Percentiles rank a stretch among this genome's conserved stretches.
phyloP scores from a whole-genome alignment of 2,329 filamentous ascomycete genomes.

The Endoconidiophora polonica region DNA sequence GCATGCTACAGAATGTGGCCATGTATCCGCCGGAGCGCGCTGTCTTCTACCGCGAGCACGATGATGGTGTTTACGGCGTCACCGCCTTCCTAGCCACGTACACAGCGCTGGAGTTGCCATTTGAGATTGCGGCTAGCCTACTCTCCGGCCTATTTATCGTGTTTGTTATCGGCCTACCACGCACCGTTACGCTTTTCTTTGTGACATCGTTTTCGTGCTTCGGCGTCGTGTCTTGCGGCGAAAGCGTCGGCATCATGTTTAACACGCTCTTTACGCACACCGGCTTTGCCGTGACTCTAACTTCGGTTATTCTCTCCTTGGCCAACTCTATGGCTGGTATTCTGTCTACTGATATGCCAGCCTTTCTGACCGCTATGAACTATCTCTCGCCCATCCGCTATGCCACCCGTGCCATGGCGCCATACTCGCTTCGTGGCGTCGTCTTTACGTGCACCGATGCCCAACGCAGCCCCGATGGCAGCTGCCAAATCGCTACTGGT shows the following conservation, averaged over 20 bases:
- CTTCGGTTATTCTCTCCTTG: constrained; percentile 51
- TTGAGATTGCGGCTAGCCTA: constrained; percentile 48
- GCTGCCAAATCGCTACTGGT: constrained; percentile 48
- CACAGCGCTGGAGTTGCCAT: constrained; percentile 52
- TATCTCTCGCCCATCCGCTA: constrained; percentile 59
- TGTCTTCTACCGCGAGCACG: constrained; percentile 62
- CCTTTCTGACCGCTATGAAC: constrained; percentile 50
- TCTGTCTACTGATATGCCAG: constrained; percentile 52
- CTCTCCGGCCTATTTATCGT: constrained; percentile 48
- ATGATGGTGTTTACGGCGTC: constrained; percentile 54
- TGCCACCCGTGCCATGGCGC: constrained; percentile 46
- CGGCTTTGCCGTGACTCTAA: constrained; percentile 60
- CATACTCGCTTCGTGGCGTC: constrained; percentile 44
- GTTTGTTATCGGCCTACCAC: constrained; percentile 48
- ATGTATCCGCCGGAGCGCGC: constrained; percentile 56
- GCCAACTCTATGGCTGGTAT: constrained; percentile 56
- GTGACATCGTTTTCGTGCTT: constrained; percentile 52
- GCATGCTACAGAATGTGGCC: constrained; percentile 66
- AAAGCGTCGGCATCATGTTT: constrained; percentile 64
- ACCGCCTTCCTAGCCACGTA: constrained; percentile 58
- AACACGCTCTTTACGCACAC: constrained; percentile 60
- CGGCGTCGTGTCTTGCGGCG: constrained; percentile 56
- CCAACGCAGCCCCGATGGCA: constrained; percentile 42
- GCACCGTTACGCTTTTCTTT: constrained; percentile 48
- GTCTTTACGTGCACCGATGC: constrained; percentile 44